Evolutionary conservation across 805 yeast genomes (phyloP), one percentile per base, ranked within the genome.

Genomic region (Candida maesae): DNA sequence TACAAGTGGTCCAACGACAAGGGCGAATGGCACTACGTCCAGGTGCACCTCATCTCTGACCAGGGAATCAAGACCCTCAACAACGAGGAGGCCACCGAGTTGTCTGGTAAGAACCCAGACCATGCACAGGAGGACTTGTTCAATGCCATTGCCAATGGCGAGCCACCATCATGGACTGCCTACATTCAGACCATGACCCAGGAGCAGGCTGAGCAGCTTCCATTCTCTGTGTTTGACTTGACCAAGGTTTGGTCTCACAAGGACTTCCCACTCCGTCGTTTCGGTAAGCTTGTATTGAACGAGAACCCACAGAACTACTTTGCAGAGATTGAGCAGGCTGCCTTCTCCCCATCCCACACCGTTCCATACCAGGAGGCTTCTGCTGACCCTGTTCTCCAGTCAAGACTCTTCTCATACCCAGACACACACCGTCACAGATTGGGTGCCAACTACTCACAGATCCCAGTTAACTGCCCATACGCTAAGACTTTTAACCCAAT

Each of bases 241-340:
- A 88, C 96, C 49, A 89, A 89, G 70, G 84, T 85, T 41, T 88
- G 96, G 96, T 88, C 96, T 26, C 95, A 88, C 60, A 69, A 67
- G 53, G 81, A 87, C 42, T 88, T 79, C 73, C 96, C 96, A 58
- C 66, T 88, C 68, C 78, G 95, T 64, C 79, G 80, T 63, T 81
- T 88, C 60, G 96, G 95, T 62, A 81, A 79, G 62, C 68, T 87
- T 50, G 79, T 78, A 2, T 66, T 87, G 62, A 83, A 87, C 64
- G 86, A 84, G 66, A 87, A 87, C 67, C 93, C 95, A 45, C 69
- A 76, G 64, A 87, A 87, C 65, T 88, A 80, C 66, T 87, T 86
- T 62, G 95, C 95, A 36, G 95, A 85, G 62, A 75, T 84, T 42
- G 95, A 85, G 63, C 93, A 85, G 61, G 84, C 81, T 47, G 95